phyloP scores from a whole-genome alignment of 495 filamentous ascomycete species.

The Podospora pseudopauciseta region DNA sequence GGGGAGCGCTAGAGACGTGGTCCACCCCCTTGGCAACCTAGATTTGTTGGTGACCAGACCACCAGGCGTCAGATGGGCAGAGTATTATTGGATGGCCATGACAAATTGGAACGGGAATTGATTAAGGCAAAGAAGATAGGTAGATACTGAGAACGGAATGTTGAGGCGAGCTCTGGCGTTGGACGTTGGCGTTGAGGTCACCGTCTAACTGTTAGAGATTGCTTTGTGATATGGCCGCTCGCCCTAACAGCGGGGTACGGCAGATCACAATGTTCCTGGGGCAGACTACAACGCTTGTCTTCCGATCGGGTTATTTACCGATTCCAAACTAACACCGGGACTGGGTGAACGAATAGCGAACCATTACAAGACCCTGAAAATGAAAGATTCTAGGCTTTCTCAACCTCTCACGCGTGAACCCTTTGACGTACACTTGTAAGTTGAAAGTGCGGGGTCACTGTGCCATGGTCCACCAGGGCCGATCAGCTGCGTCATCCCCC shows the following conservation, averaged over 20 bases:
- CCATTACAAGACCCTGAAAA: neutral
- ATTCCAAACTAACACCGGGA: neutral
- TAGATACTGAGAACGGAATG: neutral
- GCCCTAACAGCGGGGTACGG: neutral
- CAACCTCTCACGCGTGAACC: neutral
- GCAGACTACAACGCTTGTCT: neutral
- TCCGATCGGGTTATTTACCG: neutral
- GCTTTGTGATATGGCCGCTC: neutral
- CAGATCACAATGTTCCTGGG: neutral
- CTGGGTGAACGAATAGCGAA: neutral
- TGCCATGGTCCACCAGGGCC: neutral
- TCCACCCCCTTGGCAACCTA: neutral
- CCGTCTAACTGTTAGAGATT: neutral
- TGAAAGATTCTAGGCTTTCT: neutral
- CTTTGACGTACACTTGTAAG: neutral
- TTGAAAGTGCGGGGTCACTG: neutral
- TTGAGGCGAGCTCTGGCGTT: neutral
- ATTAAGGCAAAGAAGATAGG: neutral
- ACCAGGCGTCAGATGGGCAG: neutral
- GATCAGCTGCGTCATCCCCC: slow-evolving; percentile 13
- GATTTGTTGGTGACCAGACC: neutral
- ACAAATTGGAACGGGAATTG: neutral
- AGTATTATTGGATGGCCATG: neutral
- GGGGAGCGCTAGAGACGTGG: neutral
- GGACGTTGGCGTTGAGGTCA: neutral